Conservation (phyloP, 345 rosid genomes). For the Dimocarpus longan region DNA sequence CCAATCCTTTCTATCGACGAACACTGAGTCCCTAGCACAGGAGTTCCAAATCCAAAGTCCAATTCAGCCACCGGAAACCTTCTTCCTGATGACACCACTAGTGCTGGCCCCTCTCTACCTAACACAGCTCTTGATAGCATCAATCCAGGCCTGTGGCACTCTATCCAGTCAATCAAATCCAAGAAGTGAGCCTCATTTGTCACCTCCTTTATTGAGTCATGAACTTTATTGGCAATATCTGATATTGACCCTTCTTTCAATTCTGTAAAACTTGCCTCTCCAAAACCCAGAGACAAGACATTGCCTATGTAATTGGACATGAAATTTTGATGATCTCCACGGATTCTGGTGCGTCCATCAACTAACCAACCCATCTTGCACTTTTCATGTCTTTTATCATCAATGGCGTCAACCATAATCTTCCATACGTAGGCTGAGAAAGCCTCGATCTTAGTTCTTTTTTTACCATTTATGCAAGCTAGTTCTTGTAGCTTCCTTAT, state of each 20-base stretch:
- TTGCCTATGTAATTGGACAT: constrained; percentile 76
- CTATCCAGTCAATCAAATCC: constrained; percentile 86
- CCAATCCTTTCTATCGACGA: constrained; percentile 66
- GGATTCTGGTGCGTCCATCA: constrained; percentile 67
- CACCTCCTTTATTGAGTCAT: constrained; percentile 55
- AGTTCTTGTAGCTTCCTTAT: constrained; percentile 54
- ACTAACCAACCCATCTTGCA: constrained; percentile 96
- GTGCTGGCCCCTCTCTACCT: constrained; percentile 74
- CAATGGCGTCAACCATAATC: constrained; percentile 53
- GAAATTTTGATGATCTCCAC: constrained; percentile 11
- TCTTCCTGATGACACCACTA: constrained; percentile 75
- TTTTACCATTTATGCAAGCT: constrained; percentile 48
- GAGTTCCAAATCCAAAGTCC: constrained; percentile 80
- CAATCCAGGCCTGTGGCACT: constrained; percentile 83
- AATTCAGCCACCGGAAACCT: constrained; percentile 72
- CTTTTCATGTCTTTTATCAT: constrained; percentile 35
- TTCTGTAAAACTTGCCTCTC: constrained; percentile 55
- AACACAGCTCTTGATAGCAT: constrained; percentile 65
- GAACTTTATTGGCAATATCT: constrained; percentile 59
- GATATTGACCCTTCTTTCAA: constrained; percentile 53
- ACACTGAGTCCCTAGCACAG: constrained; percentile 61
- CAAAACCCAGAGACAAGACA: constrained; percentile 67
- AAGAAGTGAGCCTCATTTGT: constrained; percentile 63
- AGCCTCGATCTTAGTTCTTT: constrained; percentile 78
- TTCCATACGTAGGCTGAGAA: constrained; percentile 89